Evolutionary conservation across 495 filamentous ascomycete species (phyloP).

Genomic region (Saxophila tyrrhenica): DNA sequence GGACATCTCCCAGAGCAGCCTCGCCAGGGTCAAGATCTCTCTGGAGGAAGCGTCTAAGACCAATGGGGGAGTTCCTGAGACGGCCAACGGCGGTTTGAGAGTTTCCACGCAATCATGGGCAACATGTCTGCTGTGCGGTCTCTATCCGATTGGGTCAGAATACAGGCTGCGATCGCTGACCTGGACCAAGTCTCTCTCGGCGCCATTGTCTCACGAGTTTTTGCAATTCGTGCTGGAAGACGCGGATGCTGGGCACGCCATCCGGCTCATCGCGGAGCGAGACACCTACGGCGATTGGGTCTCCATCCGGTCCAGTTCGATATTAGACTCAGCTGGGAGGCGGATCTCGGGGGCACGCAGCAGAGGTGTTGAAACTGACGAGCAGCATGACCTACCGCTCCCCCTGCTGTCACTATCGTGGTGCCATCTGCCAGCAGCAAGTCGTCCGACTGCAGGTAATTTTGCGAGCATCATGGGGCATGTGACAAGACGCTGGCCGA

Average conservation of each 20-base stretch:
- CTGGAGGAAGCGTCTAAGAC: no score
- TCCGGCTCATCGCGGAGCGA: not conserved
- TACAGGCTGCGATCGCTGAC: not conserved
- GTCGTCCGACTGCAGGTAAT: not conserved
- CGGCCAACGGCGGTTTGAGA: not conserved
- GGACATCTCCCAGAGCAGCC: no score
- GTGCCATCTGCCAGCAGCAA: not conserved
- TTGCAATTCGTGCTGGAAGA: not conserved
- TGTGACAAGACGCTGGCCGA: not conserved
- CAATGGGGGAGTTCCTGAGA: no score
- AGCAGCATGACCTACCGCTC: not conserved
- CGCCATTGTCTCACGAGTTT: not conserved
- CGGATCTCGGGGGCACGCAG: no score
- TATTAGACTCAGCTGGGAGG: no score
- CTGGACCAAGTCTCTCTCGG: not conserved
- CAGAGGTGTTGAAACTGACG: no score
- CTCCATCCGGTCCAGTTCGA: not conserved
- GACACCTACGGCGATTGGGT: not conserved
- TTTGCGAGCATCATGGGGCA: not conserved
- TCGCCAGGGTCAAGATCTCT: no score
- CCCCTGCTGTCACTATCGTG: not conserved
- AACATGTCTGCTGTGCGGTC: not conserved
- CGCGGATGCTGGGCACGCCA: not conserved
- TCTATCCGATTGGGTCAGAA: not conserved
- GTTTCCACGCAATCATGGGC: not conserved